These are phyloP conservation scores for Bipolaris bicolor DNA, from an alignment of 2,329 filamentous ascomycete genomes.

Conservation along the genomic window DNA sequence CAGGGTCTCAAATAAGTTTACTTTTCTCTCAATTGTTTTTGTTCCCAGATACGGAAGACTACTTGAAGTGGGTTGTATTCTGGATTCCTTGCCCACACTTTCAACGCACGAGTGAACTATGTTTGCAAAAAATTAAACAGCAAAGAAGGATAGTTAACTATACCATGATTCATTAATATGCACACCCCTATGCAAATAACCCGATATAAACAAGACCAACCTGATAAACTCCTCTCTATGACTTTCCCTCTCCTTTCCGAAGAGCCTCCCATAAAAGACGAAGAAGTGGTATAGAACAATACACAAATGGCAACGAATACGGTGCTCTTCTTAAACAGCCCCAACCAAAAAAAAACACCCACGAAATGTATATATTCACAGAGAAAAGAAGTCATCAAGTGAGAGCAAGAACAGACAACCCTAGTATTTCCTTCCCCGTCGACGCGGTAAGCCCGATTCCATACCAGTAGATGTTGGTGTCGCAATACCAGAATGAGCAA, in stretches of 20 bases:
- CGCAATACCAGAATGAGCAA: constrained; percentile 16
- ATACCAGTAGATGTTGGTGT: not conserved
- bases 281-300: not conserved
- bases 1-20: too few relatives aligned
- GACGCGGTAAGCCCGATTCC: constrained; percentile 41
- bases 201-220: not conserved
- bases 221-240: not conserved
- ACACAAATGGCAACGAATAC: not conserved
- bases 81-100: too few relatives aligned
- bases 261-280: not conserved
- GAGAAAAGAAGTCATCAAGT: not conserved
- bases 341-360: not conserved
- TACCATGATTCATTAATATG: not conserved
- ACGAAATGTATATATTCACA: not conserved
- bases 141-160: not conserved
- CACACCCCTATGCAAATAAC: not conserved
- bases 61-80: too few relatives aligned
- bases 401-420: not conserved
- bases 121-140: not conserved
- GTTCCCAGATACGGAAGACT: too few relatives aligned
- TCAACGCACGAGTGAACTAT: too few relatives aligned
- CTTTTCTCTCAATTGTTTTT: too few relatives aligned
- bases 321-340: too few relatives aligned
- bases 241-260: not conserved
- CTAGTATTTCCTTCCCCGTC: constrained; percentile 34